Base-by-base conservation (phyloP, 192 early-diverging fungal species). In the Powellomyces hirtus region DNA sequence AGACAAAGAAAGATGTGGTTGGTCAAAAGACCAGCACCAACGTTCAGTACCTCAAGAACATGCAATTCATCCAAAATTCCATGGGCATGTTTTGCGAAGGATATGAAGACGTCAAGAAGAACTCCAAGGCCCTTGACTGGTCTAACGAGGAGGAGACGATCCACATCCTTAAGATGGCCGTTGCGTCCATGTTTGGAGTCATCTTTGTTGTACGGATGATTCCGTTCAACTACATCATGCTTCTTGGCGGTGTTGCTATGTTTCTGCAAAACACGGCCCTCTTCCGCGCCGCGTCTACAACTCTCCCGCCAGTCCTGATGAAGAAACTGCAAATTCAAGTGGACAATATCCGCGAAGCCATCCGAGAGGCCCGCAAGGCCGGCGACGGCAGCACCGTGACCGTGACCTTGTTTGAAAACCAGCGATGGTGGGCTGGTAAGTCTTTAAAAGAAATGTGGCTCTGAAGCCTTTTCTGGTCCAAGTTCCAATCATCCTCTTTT, bases 11-110 rank as follows among this genome's bases (percentile, higher is more conserved):
- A 33, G 62, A 51, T 59, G 74, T 31, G 70, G 62, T 36, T 34
- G 73, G 62, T 73, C 50, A 65, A 57, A 67, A 66, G 63, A 60
- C 50, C 58, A 53, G 35, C 74, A 37, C n/a, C 33, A 60, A 60
- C 36, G 82, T 86, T 22, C 85, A 90, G 59, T 90, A 89, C 68
- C 67, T 83, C 20, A 83, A 77, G 68, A 90, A 90, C 66, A 62
- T 90, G 68, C 86, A 86, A 57, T 87, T 90, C 66, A 83, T 91
- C 34, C 91, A 92, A 60, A 90, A 92, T 59, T 82, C 87, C 75
- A 92, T 92, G 90, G 86, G 85, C 30, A 66, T 78, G 59, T 76
- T 68, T 56, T 77, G 63, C 59, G 79, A 81, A 42, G 61, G 35
- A 10, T 72, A 81, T 71, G 79, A 75, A 30, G 75, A 64, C 38